Evolutionary conservation across 495 filamentous ascomycete genomes (phyloP).

Genomic region (Hypomontagnella monticulosa): DNA sequence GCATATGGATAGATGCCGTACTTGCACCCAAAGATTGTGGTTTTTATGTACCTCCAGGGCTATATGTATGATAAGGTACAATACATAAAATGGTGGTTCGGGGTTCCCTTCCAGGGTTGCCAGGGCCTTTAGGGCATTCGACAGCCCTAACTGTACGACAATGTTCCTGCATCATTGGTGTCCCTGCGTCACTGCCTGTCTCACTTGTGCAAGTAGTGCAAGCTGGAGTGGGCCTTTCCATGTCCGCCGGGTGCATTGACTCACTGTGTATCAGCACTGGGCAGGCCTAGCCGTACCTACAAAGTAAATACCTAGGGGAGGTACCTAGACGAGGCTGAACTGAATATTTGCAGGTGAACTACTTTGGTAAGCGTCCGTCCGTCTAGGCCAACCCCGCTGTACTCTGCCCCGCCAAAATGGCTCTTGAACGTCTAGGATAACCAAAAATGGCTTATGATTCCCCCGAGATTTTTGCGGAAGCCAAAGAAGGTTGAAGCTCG

Average conservation of each 20-base stretch:
- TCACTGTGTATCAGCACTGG: constrained; percentile 13
- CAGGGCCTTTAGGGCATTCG: constrained; percentile 11
- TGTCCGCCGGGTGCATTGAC: not conserved
- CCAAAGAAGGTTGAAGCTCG: constrained; percentile 18
- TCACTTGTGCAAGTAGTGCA: constrained; percentile 12
- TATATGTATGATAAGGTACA: too few relatives aligned
- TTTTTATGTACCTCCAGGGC: too few relatives aligned
- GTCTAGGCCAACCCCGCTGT: constrained; percentile 17
- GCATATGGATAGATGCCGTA: too few relatives aligned
- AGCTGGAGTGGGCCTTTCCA: not conserved
- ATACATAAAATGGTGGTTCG: too few relatives aligned
- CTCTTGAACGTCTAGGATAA: not conserved
- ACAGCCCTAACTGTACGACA: constrained; percentile 31
- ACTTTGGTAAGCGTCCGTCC: too few relatives aligned
- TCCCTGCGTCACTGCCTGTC: not conserved
- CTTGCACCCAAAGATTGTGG: too few relatives aligned
- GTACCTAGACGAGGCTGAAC: constrained; percentile 26
- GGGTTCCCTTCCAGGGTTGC: not conserved
- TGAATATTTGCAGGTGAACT: too few relatives aligned
- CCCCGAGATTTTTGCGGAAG: constrained; percentile 40
- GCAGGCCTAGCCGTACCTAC: not conserved
- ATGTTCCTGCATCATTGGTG: constrained; percentile 22
- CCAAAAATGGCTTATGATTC: constrained; percentile 23
- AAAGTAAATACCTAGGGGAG: too few relatives aligned
- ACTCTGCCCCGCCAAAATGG: constrained; percentile 23